Conservation (phyloP, 176 grass and related monocot species). For the Secale cereale region DNA sequence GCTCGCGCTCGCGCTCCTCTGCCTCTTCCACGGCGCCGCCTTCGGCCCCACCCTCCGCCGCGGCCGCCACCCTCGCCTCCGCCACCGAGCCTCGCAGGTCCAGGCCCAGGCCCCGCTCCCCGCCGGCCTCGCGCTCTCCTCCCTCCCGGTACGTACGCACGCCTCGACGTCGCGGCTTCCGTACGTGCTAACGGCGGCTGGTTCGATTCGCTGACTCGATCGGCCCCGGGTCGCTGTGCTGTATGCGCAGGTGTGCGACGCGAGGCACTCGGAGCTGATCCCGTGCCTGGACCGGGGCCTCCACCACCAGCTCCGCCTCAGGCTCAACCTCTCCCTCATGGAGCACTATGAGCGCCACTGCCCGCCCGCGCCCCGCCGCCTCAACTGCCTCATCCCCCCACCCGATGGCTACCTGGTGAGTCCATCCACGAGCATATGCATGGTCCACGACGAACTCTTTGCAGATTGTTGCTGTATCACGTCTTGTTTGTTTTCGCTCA, state of each 20-base stretch:
- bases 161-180: background rate
- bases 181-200: background rate
- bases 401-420: slow-evolving; percentile 61
- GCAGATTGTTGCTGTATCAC: background rate
- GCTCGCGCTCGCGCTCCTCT: slow-evolving; percentile 69
- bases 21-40: slow-evolving; percentile 73
- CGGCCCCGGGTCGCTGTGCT: too few relatives aligned
- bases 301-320: slow-evolving; percentile 60
- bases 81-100: background rate
- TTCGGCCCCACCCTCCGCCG: slow-evolving; percentile 51
- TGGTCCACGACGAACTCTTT: too few relatives aligned
- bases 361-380: slow-evolving; percentile 41
- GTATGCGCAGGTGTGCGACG: slow-evolving; percentile 52
- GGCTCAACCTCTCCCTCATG: slow-evolving; percentile 70
- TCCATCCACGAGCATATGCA: background rate
- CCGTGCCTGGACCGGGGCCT: slow-evolving; percentile 67
- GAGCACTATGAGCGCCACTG: slow-evolving; percentile 91
- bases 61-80: background rate
- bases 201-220: background rate
- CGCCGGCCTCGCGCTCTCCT: slow-evolving; percentile 32
- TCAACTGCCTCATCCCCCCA: slow-evolving; percentile 80
- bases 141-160: slow-evolving; percentile 48
- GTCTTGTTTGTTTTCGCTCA: background rate
- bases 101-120: slow-evolving; percentile 2
- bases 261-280: slow-evolving; percentile 66